These are phyloP conservation scores for Vitellaria paradoxa DNA, from an alignment of 179 eudicot genomes.

Conservation along the genomic window DNA sequence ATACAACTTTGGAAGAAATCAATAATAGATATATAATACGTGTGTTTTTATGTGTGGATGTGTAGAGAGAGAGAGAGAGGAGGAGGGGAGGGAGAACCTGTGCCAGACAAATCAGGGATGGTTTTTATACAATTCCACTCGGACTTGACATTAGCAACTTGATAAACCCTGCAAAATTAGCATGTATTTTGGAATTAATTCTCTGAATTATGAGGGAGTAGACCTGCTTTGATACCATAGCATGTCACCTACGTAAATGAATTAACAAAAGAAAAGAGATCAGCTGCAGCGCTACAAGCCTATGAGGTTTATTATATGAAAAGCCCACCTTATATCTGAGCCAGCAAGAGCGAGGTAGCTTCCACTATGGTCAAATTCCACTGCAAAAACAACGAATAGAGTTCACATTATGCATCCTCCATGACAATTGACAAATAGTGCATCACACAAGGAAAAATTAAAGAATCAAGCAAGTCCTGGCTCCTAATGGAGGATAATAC, in stretches of 20 bases:
- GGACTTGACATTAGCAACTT: constrained; percentile 88
- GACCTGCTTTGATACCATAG: too few relatives aligned
- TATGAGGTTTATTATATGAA: background rate
- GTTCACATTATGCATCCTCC: background rate
- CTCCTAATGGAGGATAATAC: too few relatives aligned
- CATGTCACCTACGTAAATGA: too few relatives aligned
- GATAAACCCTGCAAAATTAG: constrained; percentile 68
- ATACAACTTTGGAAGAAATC: too few relatives aligned
- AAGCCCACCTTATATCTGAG: constrained; percentile 76
- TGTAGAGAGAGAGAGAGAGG: constrained; percentile 6
- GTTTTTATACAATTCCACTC: constrained; percentile 93
- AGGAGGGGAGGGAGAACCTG: constrained; percentile 46
- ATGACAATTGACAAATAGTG: too few relatives aligned
- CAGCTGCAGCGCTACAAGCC: background rate
- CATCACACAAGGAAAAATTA: too few relatives aligned
- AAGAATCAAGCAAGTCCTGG: too few relatives aligned
- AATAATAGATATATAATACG: too few relatives aligned
- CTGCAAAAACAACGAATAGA: constrained; percentile 38
- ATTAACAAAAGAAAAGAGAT: too few relatives aligned
- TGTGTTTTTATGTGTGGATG: too few relatives aligned
- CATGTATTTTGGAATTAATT: background rate
- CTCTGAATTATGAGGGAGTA: too few relatives aligned
- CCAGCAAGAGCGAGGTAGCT: constrained; percentile 91
- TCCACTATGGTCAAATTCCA: constrained; percentile 96
- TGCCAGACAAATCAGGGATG: constrained; percentile 92